Conservation (phyloP, 345 rosid genomes). For the Syzygium oleosum region DNA sequence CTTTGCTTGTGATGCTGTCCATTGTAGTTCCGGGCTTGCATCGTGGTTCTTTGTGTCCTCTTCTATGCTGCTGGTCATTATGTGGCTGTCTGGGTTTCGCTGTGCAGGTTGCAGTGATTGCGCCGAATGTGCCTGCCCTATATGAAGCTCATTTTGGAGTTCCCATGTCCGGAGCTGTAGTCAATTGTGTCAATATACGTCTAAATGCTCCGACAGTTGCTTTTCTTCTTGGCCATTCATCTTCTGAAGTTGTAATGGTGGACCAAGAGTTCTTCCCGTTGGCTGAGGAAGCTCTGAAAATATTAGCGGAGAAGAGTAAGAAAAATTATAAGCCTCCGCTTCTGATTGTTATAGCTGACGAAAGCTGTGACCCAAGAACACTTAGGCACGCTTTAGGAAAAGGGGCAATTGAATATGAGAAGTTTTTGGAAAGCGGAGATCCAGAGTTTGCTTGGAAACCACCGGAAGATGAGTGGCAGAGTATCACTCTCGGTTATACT, state of each 20-base stretch:
- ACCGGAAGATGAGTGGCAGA: slow-evolving; percentile 94
- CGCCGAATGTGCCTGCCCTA: slow-evolving; percentile 84
- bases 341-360: slow-evolving; percentile 67
- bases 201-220: slow-evolving; percentile 68
- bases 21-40: rapidly evolving
- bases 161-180: slow-evolving; percentile 88
- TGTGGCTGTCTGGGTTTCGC: not conserved
- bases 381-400: slow-evolving; percentile 44
- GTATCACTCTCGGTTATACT: slow-evolving; percentile 85
- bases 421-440: slow-evolving; percentile 67
- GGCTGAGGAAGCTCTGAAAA: slow-evolving; percentile 68
- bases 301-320: slow-evolving; percentile 40
- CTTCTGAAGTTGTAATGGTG: slow-evolving; percentile 50
- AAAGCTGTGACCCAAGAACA: slow-evolving; percentile 46
- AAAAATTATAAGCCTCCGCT: slow-evolving; percentile 46
- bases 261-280: slow-evolving; percentile 76
- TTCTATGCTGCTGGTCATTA: not conserved
- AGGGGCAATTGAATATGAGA: slow-evolving; percentile 86
- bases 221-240: slow-evolving; percentile 78
- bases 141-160: slow-evolving; percentile 92
- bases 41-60: not conserved
- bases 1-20: not conserved
- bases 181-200: slow-evolving; percentile 72
- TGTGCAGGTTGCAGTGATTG: slow-evolving; percentile 69
- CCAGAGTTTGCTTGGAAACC: slow-evolving; percentile 72